Evolutionary conservation across 2,329 filamentous ascomycete species (phyloP), one percentile per base, ranked within the genome.

Genomic region (Penicillium griseofulvum): DNA sequence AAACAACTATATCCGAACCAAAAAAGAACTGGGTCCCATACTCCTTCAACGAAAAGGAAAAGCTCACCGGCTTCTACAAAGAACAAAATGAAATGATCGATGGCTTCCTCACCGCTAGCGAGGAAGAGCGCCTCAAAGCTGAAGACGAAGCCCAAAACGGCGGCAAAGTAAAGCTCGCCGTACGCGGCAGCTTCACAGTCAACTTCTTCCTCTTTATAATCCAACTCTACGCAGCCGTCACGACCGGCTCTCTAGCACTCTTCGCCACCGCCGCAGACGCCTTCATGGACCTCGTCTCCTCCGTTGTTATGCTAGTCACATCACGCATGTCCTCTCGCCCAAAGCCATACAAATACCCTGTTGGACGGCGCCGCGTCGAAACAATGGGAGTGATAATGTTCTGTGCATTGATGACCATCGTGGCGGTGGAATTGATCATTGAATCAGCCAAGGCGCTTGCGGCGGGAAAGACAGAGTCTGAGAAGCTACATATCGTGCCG

Each of bases 271-370:
- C 54, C 7, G 54, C 54, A 24, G 54, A 56, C 16, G 49, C 54
- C n/a, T 53, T 56, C 54, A 56, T 56, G 54, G 54, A 56, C 17
- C 54, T 56, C 44, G 49, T 56, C 19, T 56, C 54, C 9, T 56
- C 54, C 2, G 28, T 56, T n/a, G 54, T 56, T 9, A 56, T 56
- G 54, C 54, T 56, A 24, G 38, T 56, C 14, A 56, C 49, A 2
- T 53, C 54, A 5, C 54, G 54, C 33, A 56, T 56, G 49, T 56
- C 54, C 24, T 48, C 49, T 6, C 54, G 54, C 7, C 54, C 54
- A 34, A 56, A 56, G 16, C 54, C 54, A 56, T 53, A 56, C 44
- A 56, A 56, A n/a, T 56, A 56, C 33, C 54, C 54, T 2, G 54
- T 56, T 29, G 54, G 54, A 48, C 54, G 54, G 3, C 54, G 54